Evolutionary conservation across 2,329 filamentous ascomycete species (phyloP), one percentile per base, ranked within the genome.

Genomic region (Aspergillus sp.): DNA sequence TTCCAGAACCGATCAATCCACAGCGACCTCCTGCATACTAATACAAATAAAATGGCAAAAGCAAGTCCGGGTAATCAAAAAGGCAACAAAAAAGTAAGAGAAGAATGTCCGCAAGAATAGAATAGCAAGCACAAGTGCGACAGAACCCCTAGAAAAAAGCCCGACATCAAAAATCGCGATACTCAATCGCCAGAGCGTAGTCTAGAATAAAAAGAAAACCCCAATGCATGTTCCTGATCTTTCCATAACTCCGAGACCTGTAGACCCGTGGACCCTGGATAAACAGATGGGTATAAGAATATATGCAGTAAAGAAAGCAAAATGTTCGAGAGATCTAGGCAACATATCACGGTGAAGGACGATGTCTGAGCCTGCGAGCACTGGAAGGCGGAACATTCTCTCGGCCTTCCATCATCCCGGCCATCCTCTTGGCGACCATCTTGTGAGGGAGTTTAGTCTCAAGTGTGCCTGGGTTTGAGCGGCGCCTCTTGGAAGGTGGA

Each of bases 371-470:
- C 47, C 72, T 71, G 55, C 76, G 72, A 25, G 71, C 69, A 55
- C 65, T 65, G 22, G 66, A 57, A 25, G 71, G 72, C 9, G 74
- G 72, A 28, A 76, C 66, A 64, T 83, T 83, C 66, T 83, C 81
- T 48, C 79, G 75, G 3, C 80, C 81, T 57, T 81, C 79, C 61
- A 77, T 70, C 57, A 77, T 73, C n/a, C 77, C 70, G 22, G 76
- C 70, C 68, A 74, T 76, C 30, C 69, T 69, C 60, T 78, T 79
- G 38, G 76, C 76, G 4, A 72, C 67, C 64, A 73, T 70, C 58
- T 77, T 82, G 31, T 79, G 74, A 4, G 79, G 79, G n/a, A 80
- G 66, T 55, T 81, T 83, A 28, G 72, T 76, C 13, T 76, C 77
- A 7, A 68, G 62, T 0, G 66, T 64, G 11, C 66, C 66, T 11